Conservation (phyloP, 352 stramenopile genomes). For the Phytophthora sojae region DNA sequence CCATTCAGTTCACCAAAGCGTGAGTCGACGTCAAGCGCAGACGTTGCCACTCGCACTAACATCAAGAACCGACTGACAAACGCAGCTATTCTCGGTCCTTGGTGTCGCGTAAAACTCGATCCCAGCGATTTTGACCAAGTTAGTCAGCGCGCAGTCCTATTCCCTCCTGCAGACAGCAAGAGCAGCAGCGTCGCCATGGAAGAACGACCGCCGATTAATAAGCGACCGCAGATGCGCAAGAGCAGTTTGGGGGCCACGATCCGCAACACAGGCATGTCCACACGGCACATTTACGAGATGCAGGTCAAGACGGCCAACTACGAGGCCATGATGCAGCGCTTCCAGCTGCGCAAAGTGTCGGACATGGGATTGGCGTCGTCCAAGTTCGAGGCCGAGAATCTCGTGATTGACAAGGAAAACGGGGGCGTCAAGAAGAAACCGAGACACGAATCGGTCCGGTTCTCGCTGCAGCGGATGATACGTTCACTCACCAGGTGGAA, state of each 20-base stretch:
- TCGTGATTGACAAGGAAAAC: not conserved
- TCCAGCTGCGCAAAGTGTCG: slow-evolving; percentile 41
- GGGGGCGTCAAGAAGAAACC: not conserved
- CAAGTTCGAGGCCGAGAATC: not conserved
- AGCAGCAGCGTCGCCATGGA: not conserved
- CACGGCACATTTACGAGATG: not conserved
- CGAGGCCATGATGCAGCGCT: slow-evolving; percentile 29
- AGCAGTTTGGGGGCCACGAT: slow-evolving; percentile 1
- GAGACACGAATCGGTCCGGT: not conserved
- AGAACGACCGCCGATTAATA: not conserved
- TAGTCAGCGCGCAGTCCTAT: not conserved
- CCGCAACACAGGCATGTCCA: slow-evolving; percentile 1
- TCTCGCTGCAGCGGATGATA: slow-evolving; percentile 8
- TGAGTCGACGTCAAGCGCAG: too few species aligned
- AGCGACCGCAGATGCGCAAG: not conserved
- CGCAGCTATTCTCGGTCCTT: not conserved
- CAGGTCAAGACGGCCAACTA: slow-evolving; percentile 3
- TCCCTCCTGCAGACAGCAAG: not conserved
- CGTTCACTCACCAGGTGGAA: not conserved
- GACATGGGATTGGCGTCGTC: not conserved
- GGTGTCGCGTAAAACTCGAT: not conserved
- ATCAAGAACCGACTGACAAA: too few species aligned
- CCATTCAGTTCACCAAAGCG: too few species aligned
- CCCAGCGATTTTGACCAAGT: not conserved
- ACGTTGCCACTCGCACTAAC: too few species aligned